Evolutionary conservation across 495 filamentous ascomycete genomes (phyloP), one percentile per base, ranked within the genome.

Genomic region (Neohortaea acidophila): DNA sequence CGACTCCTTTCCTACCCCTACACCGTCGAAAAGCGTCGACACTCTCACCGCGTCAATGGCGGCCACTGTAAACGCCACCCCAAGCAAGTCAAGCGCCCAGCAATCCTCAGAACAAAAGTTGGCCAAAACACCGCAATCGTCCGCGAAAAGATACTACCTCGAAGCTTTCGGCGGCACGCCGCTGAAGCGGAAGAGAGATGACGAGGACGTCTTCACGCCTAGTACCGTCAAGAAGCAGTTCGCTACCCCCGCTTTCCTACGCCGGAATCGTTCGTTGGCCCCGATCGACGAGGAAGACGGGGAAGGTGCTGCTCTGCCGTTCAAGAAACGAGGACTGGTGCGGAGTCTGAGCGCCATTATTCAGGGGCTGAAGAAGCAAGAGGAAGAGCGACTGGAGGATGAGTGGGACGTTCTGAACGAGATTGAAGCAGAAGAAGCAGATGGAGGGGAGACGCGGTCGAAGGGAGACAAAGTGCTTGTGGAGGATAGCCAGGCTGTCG

Each of bases 281-380:
- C 66, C 51, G 60, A 70, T 58, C 57, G 68, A 41, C 59, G 67
- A 47, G 52, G 67, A 43, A 13, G 33, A 34, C 27, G 3, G 2
- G 12, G 7, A 11, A 5, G 13, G 4, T 6, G 8, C 18, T 2
- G 66, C 45, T 19, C 51, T 54, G 43, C 75, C 76, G 5, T 66
- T 65, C 22, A 76, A 76, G 51, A 76, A 79, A 18, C 36, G 55
- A n/a, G 33, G 33, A 11, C 62, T 75, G 15, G 77, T 75, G 0
- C 69, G 78, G 38, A 79, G 79, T 2, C 59, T 97, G 29, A 92
- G 83, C 45, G 75, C 70, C 36, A 64, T 93, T 36, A 77, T 94
- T 9, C 75, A 81, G 29, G 72, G 73, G 11, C 58, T 97, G 47
- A 66, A 82, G 13, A 77, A 75, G 47, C 68, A 87, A 57, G 81